Conservation (phyloP, 2,329 filamentous ascomycete genomes). For the Thielaviopsis musarum region DNA sequence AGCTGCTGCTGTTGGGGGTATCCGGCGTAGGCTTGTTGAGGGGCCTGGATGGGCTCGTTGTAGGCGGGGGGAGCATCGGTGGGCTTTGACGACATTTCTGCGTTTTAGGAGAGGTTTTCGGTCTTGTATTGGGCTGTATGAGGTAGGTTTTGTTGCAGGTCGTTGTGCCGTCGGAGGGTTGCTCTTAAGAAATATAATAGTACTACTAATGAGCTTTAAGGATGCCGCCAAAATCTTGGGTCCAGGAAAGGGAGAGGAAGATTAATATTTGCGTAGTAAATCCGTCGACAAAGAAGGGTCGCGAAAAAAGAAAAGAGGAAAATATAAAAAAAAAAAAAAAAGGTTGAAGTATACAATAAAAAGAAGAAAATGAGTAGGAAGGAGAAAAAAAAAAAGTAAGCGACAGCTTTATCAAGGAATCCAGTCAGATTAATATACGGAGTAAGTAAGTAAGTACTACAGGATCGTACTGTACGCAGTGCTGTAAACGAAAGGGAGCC, state of each 20-base stretch:
- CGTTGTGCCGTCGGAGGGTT: too few species aligned
- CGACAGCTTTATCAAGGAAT: too few species aligned
- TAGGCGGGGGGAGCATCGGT: constrained; percentile 30
- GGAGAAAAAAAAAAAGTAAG: neutral
- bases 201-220: too few species aligned
- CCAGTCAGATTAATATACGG: neutral
- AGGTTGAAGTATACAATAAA: too few species aligned
- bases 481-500: too few species aligned
- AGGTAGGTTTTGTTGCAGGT: too few species aligned
- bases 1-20: constrained; percentile 20
- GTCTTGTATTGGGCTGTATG: too few species aligned
- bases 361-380: neutral
- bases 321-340: neutral
- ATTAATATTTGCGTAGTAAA: neutral
- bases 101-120: neutral
- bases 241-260: neutral
- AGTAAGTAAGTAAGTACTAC: too few species aligned
- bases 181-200: too few species aligned
- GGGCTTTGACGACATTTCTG: constrained; percentile 5
- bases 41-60: constrained; percentile 21
- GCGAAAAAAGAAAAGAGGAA: neutral
- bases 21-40: constrained; percentile 29
- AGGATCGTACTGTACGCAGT: too few species aligned
- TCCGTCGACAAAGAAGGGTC: neutral
- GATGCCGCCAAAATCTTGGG: neutral